These are phyloP conservation scores for Penicillium expansum DNA, from an alignment of 2,329 filamentous ascomycete species.

Conservation along the genomic window DNA sequence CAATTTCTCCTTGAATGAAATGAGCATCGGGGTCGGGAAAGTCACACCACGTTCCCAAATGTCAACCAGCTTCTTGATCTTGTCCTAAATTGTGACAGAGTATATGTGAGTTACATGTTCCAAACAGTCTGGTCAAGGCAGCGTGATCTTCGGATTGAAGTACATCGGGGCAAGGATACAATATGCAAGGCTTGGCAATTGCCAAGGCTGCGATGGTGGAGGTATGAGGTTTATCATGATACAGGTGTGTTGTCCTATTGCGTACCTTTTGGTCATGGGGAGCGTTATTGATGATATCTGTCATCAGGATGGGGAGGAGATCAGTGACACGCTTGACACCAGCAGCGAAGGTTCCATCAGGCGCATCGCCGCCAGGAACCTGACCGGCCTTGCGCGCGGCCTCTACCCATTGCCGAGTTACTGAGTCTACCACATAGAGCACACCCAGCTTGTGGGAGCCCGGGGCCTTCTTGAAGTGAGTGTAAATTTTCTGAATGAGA, in stretches of 20 bases:
- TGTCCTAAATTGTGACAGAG: slow-evolving; percentile 66
- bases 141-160: neutral
- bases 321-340: slow-evolving; percentile 96
- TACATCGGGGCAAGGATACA: neutral
- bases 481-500: slow-evolving; percentile 93
- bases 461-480: slow-evolving; percentile 93
- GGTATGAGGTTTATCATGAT: slow-evolving; percentile 26
- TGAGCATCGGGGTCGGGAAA: slow-evolving; percentile 76
- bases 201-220: slow-evolving; percentile 17
- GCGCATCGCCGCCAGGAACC: slow-evolving; percentile 72
- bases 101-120: slow-evolving; percentile 51
- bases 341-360: slow-evolving; percentile 89
- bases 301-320: slow-evolving; percentile 88
- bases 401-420: slow-evolving; percentile 98
- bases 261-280: slow-evolving; percentile 97
- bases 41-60: slow-evolving; percentile 97
- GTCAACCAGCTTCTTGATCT: slow-evolving; percentile 90
- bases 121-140: neutral
- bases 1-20: slow-evolving; percentile 79
- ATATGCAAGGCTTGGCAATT: slow-evolving; percentile 9
- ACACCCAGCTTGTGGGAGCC: slow-evolving; percentile 97
- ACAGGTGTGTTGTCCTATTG: slow-evolving; percentile 41
- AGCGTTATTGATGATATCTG: slow-evolving; percentile 84
- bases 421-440: slow-evolving; percentile 99
- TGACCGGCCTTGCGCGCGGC: slow-evolving; percentile 85